Conservation (phyloP, 345 rosid genomes). For the Leavenworthia alabamica region DNA sequence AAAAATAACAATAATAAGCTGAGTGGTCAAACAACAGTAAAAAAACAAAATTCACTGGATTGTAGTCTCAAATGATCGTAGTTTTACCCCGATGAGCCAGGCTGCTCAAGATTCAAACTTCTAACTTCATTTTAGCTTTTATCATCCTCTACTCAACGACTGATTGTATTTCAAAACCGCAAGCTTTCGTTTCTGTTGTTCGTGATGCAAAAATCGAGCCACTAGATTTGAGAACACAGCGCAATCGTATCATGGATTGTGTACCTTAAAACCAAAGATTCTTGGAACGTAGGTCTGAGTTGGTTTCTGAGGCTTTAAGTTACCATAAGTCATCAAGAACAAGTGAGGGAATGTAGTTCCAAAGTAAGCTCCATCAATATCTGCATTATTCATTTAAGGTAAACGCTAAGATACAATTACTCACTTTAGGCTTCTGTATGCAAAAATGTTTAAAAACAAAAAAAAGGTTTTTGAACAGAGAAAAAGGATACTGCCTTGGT, state of each 20-base stretch:
- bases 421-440: not conserved
- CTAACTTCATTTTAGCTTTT: not conserved
- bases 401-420: constrained; percentile 20
- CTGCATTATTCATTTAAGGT: constrained; percentile 44
- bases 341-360: constrained; percentile 94
- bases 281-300: constrained; percentile 63
- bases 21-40: not conserved
- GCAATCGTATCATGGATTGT: constrained; percentile 44
- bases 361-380: constrained; percentile 95
- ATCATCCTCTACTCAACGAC: not conserved
- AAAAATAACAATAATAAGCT: not conserved
- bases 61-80: not conserved
- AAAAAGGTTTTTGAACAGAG: not conserved
- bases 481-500: constrained; percentile 81
- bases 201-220: not conserved
- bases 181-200: not conserved
- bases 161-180: not conserved
- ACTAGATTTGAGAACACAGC: not conserved
- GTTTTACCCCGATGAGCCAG: not conserved
- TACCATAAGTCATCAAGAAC: constrained; percentile 81
- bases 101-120: constrained; percentile 3
- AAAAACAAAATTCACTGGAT: constrained; percentile 10
- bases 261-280: constrained; percentile 89
- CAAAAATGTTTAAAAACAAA: not conserved
- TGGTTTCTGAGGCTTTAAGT: constrained; percentile 79